Base-by-base conservation (phyloP, 2,329 filamentous ascomycete species). In the Sodiomyces alkalinus region DNA sequence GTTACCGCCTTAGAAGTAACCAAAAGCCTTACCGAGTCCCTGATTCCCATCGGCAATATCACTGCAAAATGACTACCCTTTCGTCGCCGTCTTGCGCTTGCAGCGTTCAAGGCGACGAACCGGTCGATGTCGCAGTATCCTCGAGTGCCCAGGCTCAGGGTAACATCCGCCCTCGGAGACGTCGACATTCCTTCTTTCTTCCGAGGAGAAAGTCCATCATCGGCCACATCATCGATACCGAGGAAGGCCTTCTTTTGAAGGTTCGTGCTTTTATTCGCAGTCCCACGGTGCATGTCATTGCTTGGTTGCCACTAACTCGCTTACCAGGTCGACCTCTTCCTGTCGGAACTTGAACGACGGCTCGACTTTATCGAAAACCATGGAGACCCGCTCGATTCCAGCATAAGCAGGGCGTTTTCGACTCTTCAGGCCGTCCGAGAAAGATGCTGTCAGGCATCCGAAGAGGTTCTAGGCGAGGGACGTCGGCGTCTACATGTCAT, bases 361-460 rank as follows among this genome's bases (percentile, higher is more conserved):
- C 62, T 98, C 26, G 85, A 92, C 45, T 80, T 83, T 51, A 68
- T 96, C 26, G 90, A 98, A 53, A 74, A 71, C 38, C 93, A 92
- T 46, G 77, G 81, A 38, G 82, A 92, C 45, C 78, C 78, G 36
- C 67, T 92, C 41, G 90, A 98, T 50, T 67, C 78, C 24, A 80
- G 82, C 44, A 74, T 96, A 31, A 76, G 80, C 23, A 73, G 81
- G 39, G 83, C 87, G 13, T 92, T 92, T 53, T 65, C 75, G 11
- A 92, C 86, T 0, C 62, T 98, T 2, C 78, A 87, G 45, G 75
- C 82, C 6, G 86, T 98, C 16, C 75, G 86, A 35, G 76, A 83
- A 39, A 74, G 83, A 42, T 98, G 90, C 53, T 83, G 82, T 21
- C 74, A 86, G 38, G 85, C 87, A 13, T 92, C 86, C 1, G 87